Conservation (phyloP, 345 rosid genomes). For the Populus ilicifolia region DNA sequence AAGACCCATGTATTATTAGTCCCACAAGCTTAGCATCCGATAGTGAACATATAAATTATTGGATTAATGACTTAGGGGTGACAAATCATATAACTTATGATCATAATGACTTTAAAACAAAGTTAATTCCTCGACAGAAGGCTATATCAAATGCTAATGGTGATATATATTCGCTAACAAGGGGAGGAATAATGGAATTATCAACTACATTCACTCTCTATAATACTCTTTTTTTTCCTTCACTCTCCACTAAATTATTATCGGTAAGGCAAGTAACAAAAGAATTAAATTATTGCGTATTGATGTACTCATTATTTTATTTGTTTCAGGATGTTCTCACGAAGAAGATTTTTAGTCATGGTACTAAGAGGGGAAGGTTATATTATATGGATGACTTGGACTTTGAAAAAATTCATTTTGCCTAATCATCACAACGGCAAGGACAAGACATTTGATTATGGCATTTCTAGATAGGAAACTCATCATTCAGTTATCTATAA, state of each 20-base stretch:
- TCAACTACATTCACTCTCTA: background rate
- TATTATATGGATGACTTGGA: too few relatives aligned
- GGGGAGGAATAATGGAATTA: background rate
- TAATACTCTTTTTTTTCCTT: too few relatives aligned
- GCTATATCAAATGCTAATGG: background rate
- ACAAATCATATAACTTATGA: background rate
- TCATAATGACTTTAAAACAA: too few relatives aligned
- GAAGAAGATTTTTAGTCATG: background rate
- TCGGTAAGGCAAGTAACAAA: background rate
- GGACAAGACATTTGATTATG: background rate
- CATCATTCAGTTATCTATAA: background rate
- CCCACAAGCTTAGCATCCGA: background rate
- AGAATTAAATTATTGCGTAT: background rate
- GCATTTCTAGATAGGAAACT: background rate
- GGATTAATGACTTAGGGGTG: background rate
- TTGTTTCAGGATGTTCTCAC: background rate
- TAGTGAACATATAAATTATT: background rate
- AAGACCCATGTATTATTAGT: background rate
- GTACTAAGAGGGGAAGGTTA: background rate
- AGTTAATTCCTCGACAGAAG: fast-evolving
- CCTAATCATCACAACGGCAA: background rate
- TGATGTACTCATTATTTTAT: background rate
- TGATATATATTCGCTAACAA: too few relatives aligned
- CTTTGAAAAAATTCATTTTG: background rate
- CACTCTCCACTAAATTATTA: too few relatives aligned